Conservation (phyloP, 345 rosid genomes). For the Streptanthus diversifolius region DNA sequence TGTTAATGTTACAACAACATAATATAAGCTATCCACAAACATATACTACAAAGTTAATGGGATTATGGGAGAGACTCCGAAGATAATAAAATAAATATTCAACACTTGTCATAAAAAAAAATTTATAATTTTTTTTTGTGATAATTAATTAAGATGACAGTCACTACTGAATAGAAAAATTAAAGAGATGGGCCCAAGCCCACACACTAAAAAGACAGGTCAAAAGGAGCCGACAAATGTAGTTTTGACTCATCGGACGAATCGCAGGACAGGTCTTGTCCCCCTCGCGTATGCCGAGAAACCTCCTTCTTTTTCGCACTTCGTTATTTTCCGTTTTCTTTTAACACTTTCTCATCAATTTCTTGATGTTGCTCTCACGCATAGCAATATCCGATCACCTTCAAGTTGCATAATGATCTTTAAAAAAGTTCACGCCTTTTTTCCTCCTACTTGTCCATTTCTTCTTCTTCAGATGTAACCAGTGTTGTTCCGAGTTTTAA, state of each 20-base stretch:
- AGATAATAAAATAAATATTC: background rate
- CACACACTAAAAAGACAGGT: conserved; percentile 8
- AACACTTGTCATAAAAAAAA: background rate
- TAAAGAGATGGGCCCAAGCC: conserved; percentile 19
- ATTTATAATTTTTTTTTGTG: background rate
- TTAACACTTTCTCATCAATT: too few relatives aligned
- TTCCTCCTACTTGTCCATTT: background rate
- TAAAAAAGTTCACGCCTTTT: background rate
- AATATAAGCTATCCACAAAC: too few relatives aligned
- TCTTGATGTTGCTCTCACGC: conserved; percentile 7
- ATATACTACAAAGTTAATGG: too few relatives aligned
- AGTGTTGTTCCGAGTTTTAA: background rate
- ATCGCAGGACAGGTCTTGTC: conserved; percentile 31
- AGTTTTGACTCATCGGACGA: conserved; percentile 30
- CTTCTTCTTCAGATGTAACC: conserved; percentile 1
- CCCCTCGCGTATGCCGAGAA: conserved; percentile 18
- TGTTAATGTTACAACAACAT: background rate
- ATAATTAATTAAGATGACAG: conserved; percentile 6
- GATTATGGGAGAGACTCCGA: background rate
- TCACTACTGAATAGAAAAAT: background rate
- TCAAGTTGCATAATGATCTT: background rate
- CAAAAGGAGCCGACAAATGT: conserved; percentile 23
- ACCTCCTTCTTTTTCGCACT: background rate
- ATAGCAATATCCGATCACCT: background rate
- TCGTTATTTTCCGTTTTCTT: too few relatives aligned